Evolutionary conservation across 2,329 filamentous ascomycete genomes (phyloP), one percentile per base, ranked within the genome.

Genomic region (Mariannaea sp.): DNA sequence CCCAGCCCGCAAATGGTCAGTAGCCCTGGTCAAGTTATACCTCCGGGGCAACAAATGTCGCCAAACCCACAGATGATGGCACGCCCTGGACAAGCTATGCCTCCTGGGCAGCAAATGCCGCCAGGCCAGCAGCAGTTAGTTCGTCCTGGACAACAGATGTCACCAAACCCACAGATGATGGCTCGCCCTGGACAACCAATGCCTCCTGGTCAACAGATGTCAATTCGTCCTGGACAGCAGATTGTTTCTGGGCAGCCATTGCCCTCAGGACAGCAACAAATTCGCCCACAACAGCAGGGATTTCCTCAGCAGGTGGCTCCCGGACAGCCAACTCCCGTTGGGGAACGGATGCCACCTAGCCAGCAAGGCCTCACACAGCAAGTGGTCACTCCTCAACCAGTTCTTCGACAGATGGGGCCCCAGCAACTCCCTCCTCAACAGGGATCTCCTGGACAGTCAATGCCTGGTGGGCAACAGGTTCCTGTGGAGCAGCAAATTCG

Each of bases 11-110:
- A n/a, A n/a, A n/a, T n/a, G n/a, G n/a, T n/a, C n/a, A n/a, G n/a
- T n/a, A n/a, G n/a, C n/a, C n/a, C n/a, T n/a, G n/a, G n/a, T n/a
- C n/a, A n/a, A n/a, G n/a, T n/a, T n/a, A n/a, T n/a, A n/a, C n/a
- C n/a, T n/a, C 35, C 6, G n/a, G 36, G 38, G 17, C 58, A 59
- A 24, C 35, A 39, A 12, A 53, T 55, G 27, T 39, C 52, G 32
- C 33, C 56, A 13, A 33, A 53, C 4, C 53, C 55, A 17, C 38
- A 49, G 32, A 30, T 39, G 17, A 7, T 17, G 14, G 8, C 20
- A 8, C 38, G 20, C 12, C 19, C 12, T 26, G 38, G 20, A 40
- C 33, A 36, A 10, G 5, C n/a, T 5, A 32, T 39, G 22, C 22
- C 22, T 16, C 7, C n/a, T 27, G 9, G 17, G 5, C 22, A 24